Evolutionary conservation across 805 yeast species (phyloP).

Genomic region (Metschnikowia anglica): DNA sequence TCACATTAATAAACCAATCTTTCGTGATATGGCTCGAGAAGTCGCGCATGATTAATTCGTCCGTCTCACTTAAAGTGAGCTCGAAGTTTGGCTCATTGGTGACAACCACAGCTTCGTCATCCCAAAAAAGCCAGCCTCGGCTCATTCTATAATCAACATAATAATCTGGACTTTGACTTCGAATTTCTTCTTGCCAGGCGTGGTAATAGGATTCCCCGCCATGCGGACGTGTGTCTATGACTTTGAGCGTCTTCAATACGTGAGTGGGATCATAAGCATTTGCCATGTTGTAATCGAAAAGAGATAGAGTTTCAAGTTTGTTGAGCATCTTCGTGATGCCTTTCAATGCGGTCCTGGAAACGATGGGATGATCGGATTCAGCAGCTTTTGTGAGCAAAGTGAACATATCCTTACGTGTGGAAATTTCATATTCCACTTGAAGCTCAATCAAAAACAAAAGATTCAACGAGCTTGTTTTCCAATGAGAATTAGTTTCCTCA

Average conservation of each 20-base stretch:
- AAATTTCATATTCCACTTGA: conserved; percentile 54
- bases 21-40: conserved; percentile 50
- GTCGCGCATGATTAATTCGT: conserved; percentile 38
- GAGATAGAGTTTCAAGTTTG: conserved; percentile 46
- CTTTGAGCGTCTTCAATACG: conserved; percentile 34
- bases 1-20: conserved; percentile 57
- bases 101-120: conserved; percentile 49
- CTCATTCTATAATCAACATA: conserved; percentile 58
- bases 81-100: conserved; percentile 28
- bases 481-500: conserved; percentile 41
- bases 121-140: conserved; percentile 80
- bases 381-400: conserved; percentile 47
- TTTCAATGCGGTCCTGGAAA: conserved; percentile 58
- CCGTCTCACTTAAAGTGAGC: conserved; percentile 40
- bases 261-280: conserved; percentile 42
- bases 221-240: conserved; percentile 43
- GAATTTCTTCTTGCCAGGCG: conserved; percentile 52
- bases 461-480: conserved; percentile 56
- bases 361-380: conserved; percentile 63
- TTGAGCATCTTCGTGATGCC: conserved; percentile 50
- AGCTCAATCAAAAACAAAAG: conserved; percentile 51
- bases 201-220: conserved; percentile 36
- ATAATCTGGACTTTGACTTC: conserved; percentile 46
- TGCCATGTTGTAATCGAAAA: conserved; percentile 46
- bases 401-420: conserved; percentile 40